Percentiles rank a stretch among this genome's conserved stretches.
Conservation (phyloP, 176 grass and related monocot genomes). For the Lolium multiflorum region DNA sequence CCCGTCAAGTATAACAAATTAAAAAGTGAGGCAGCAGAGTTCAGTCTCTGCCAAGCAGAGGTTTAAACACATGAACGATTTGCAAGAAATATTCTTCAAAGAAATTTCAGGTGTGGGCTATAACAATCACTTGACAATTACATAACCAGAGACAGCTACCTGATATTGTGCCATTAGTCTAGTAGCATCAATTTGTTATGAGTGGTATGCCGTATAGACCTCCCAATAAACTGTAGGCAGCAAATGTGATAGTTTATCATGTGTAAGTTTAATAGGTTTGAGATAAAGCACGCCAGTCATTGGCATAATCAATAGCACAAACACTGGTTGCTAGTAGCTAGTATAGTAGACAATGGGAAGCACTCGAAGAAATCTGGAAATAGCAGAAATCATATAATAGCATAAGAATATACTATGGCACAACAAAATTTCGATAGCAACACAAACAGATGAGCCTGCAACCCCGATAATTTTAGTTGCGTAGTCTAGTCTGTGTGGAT, state of each 20-base stretch:
- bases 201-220: too few species aligned
- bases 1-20: neutral
- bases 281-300: neutral
- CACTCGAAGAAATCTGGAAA: neutral
- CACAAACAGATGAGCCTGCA: neutral
- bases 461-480: neutral
- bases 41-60: neutral
- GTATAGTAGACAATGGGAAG: neutral
- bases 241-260: neutral
- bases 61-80: too few species aligned
- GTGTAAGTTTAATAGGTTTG: neutral
- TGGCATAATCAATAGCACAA: neutral
- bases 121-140: too few species aligned
- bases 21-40: neutral
- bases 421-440: neutral
- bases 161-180: too few species aligned
- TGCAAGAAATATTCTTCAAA: neutral
- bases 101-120: neutral
- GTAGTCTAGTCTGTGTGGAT: neutral
- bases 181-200: too few species aligned
- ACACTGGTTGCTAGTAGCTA: neutral
- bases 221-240: too few species aligned
- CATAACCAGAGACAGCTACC: too few species aligned
- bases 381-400: neutral
- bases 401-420: neutral